phyloP scores from a whole-genome alignment of 1,139 yeast species.

The Yamadazyma diospyri region DNA sequence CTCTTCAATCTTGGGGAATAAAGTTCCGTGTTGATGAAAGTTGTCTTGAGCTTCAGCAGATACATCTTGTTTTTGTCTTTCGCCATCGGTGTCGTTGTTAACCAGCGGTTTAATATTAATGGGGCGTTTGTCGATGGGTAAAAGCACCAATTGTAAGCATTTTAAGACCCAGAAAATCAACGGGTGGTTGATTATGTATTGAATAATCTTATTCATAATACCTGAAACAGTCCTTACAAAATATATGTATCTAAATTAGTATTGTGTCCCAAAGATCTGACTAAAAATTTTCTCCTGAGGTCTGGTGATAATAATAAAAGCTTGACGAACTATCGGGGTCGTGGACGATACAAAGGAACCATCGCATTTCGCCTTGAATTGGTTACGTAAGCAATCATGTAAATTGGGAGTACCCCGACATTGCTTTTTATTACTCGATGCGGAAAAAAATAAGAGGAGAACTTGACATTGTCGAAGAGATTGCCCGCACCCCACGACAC shows the following conservation, averaged over 20 bases:
- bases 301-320: slow-evolving; percentile 1
- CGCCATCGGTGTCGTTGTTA: not conserved
- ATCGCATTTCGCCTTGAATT: not conserved
- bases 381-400: not conserved
- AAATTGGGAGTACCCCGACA: too few species aligned
- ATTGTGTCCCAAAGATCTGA: too few species aligned
- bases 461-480: too few species aligned
- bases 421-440: too few species aligned
- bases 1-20: slow-evolving; percentile 12
- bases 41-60: slow-evolving; percentile 1
- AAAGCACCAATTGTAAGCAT: slow-evolving; percentile 11
- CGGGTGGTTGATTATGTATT: slow-evolving; percentile 7
- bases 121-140: slow-evolving; percentile 14
- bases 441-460: too few species aligned
- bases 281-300: slow-evolving; percentile 1
- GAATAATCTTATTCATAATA: slow-evolving; percentile 6
- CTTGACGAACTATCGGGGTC: too few species aligned
- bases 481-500: too few species aligned
- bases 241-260: too few species aligned
- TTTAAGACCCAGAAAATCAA: slow-evolving; percentile 5
- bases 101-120: not conserved
- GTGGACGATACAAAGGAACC: not conserved
- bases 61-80: not conserved
- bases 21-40: slow-evolving; percentile 1
- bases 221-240: not conserved